phyloP scores from a whole-genome alignment of 2,329 filamentous ascomycete species.

The Raffaelea deltoideospora region DNA sequence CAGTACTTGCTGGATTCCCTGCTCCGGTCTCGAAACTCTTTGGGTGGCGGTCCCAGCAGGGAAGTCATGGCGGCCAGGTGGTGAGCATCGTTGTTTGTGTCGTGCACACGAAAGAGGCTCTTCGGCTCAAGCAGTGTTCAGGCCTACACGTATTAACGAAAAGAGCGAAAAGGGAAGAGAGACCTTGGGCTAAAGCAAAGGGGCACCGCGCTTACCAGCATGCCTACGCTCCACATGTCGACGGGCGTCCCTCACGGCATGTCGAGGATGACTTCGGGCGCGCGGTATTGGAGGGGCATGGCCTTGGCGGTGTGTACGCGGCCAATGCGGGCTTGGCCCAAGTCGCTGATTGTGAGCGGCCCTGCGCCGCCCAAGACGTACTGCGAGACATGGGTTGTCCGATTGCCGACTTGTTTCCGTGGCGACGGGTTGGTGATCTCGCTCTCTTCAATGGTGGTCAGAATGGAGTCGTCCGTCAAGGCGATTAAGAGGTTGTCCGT shows the following conservation, averaged over 20 bases:
- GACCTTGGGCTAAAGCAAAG: too few relatives aligned
- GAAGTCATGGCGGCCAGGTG: too few relatives aligned
- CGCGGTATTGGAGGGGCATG: constrained; percentile 17
- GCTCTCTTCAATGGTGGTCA: constrained; percentile 16
- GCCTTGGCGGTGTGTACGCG: constrained; percentile 6
- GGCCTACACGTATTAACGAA: too few relatives aligned
- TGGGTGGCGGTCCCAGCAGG: too few relatives aligned
- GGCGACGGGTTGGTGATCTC: constrained; percentile 17
- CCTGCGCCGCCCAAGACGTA: constrained; percentile 18
- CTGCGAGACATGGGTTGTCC: constrained; percentile 17
- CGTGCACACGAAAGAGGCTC: too few relatives aligned
- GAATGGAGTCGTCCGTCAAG: constrained; percentile 15
- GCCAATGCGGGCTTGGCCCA: constrained; percentile 21
- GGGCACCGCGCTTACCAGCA: not conserved
- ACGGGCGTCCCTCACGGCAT: constrained; percentile 16
- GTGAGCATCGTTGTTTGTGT: too few relatives aligned
- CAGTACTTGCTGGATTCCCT: too few relatives aligned
- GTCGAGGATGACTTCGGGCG: constrained; percentile 21
- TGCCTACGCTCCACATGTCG: not conserved
- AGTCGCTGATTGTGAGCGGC: constrained; percentile 17
- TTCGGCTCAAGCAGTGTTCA: too few relatives aligned
- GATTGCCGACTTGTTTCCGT: constrained; percentile 14
- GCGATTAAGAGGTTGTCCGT: constrained; percentile 21
- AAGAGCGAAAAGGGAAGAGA: too few relatives aligned
- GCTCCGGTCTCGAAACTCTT: too few relatives aligned